Evolutionary conservation across 805 yeast species (phyloP).

Genomic region (Schizosaccharomyces cryophilus): DNA sequence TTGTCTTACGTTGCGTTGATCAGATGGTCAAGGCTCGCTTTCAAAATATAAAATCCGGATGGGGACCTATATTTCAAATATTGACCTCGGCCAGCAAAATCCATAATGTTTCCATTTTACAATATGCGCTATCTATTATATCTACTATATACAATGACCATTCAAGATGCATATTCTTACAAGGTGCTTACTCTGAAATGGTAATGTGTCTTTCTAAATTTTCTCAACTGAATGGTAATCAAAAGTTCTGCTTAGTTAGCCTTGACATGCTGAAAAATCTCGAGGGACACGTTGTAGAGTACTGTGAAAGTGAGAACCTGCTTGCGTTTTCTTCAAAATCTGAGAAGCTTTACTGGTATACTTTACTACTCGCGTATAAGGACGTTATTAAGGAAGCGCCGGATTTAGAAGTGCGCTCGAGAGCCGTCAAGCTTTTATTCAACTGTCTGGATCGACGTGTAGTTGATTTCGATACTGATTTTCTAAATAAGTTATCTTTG

Average conservation of each 20-base stretch:
- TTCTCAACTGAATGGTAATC: slow-evolving; percentile 64
- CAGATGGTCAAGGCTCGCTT: slow-evolving; percentile 65
- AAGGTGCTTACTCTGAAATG: slow-evolving; percentile 42
- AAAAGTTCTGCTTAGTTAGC: slow-evolving; percentile 56
- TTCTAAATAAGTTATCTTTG: slow-evolving; percentile 68
- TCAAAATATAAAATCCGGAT: slow-evolving; percentile 61
- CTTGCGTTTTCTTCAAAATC: not conserved
- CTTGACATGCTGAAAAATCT: slow-evolving; percentile 22
- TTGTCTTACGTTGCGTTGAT: slow-evolving; percentile 72
- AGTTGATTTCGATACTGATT: slow-evolving; percentile 38
- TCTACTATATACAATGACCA: slow-evolving; percentile 36
- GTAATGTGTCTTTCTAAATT: slow-evolving; percentile 55
- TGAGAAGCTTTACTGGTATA: slow-evolving; percentile 40
- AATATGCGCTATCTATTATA: slow-evolving; percentile 37
- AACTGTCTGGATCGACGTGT: slow-evolving; percentile 64
- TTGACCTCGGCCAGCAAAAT: slow-evolving; percentile 49
- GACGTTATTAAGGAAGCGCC: slow-evolving; percentile 80
- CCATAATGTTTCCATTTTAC: slow-evolving; percentile 28
- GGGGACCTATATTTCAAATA: slow-evolving; percentile 71
- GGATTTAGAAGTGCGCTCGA: slow-evolving; percentile 79
- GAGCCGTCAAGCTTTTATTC: slow-evolving; percentile 63
- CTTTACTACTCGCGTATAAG: slow-evolving; percentile 57
- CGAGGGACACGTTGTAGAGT: not conserved
- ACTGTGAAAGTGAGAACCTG: not conserved
- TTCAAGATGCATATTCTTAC: slow-evolving; percentile 35